These are phyloP conservation scores for Aspergillus caelatus DNA, from an alignment of 2,329 filamentous ascomycete genomes.

Conservation along the genomic window DNA sequence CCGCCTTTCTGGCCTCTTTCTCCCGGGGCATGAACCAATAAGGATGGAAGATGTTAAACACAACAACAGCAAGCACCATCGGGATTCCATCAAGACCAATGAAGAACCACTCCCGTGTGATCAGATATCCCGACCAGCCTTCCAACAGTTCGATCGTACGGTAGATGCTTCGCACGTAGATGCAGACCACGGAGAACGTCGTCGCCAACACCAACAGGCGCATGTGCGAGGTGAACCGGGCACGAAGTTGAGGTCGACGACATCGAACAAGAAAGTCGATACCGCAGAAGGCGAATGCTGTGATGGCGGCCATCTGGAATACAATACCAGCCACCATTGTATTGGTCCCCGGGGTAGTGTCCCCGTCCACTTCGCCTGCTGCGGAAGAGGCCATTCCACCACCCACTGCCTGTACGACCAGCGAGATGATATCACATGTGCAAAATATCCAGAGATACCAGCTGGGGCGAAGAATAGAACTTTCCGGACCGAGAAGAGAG, in stretches of 20 bases:
- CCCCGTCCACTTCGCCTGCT: constrained; percentile 49
- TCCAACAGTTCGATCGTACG: constrained; percentile 54
- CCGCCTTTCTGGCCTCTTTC: constrained; percentile 6
- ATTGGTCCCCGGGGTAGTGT: constrained; percentile 51
- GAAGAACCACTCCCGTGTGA: constrained; percentile 54
- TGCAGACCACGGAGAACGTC: constrained; percentile 46
- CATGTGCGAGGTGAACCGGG: too few species aligned
- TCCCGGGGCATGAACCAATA: constrained; percentile 39
- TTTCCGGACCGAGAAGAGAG: constrained; percentile 45
- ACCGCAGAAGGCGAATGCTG: constrained; percentile 48
- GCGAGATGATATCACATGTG: constrained; percentile 56
- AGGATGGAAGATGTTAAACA: constrained; percentile 52
- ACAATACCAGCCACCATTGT: constrained; percentile 58
- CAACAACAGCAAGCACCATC: constrained; percentile 51
- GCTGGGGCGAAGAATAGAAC: constrained; percentile 46
- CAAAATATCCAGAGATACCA: constrained; percentile 56
- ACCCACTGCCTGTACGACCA: constrained; percentile 59
- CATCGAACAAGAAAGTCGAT: constrained; percentile 34
- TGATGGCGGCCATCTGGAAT: constrained; percentile 60
- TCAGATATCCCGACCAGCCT: constrained; percentile 55
- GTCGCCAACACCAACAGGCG: constrained; percentile 30
- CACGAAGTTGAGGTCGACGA: too few species aligned
- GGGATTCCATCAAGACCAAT: constrained; percentile 52
- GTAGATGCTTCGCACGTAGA: constrained; percentile 55
- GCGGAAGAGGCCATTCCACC: constrained; percentile 54